Conservation (phyloP, 1,284 basidiomycete genomes). For the Austropuccinia psidii region DNA sequence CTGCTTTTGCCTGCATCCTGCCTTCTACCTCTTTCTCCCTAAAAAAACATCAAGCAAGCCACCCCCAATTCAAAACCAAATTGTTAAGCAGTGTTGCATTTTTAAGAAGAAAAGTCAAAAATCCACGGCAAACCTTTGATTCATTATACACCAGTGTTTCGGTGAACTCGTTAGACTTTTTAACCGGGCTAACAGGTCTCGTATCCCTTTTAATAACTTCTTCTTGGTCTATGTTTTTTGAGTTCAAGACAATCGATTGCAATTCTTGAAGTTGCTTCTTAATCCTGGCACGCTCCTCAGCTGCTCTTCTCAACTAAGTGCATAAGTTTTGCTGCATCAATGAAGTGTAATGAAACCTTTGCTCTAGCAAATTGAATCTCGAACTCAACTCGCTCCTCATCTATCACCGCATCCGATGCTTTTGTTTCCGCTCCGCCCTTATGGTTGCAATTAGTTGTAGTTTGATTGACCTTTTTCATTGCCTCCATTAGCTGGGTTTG, state of each 20-base stretch:
- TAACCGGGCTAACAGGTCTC: slow-evolving; percentile 24
- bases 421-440: too few relatives aligned
- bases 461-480: not conserved
- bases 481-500: slow-evolving; percentile 18
- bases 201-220: not conserved
- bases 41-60: not conserved
- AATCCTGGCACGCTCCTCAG: slow-evolving; percentile 9
- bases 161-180: not conserved
- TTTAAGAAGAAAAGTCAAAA: not conserved
- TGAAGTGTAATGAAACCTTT: too few relatives aligned
- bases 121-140: too few relatives aligned
- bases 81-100: too few relatives aligned
- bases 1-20: not conserved
- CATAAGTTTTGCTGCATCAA: not conserved
- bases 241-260: slow-evolving; percentile 27
- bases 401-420: too few relatives aligned
- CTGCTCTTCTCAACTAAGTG: not conserved
- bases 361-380: too few relatives aligned
- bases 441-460: not conserved
- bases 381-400: too few relatives aligned
- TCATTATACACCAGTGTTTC: too few relatives aligned
- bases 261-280: slow-evolving; percentile 13
- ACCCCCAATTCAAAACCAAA: too few relatives aligned
- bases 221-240: slow-evolving; percentile 1
- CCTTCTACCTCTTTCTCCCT: not conserved